Base-by-base conservation (phyloP, 371 early-diverging fungal species). In the Massospora cicadina region DNA sequence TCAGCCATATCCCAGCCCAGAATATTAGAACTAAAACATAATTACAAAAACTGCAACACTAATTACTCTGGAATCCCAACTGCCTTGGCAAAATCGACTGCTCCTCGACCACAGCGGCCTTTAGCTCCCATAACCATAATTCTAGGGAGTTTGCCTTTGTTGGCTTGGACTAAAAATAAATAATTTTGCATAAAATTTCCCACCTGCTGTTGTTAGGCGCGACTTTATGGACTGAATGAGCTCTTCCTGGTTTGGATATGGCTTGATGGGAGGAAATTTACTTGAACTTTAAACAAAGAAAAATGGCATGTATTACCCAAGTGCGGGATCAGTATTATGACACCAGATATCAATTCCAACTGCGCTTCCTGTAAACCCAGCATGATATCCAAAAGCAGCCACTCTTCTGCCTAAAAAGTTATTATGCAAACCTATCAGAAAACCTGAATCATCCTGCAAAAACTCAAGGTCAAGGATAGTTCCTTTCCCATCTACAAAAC, bases 101-200 rank as follows among this genome's bases (percentile, higher is more conserved):
- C 94, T 56, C 98, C 98, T 28, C 75, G 73, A 64, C 98, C 98
- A 74, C 98, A 97, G 43, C 98, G 88, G 60, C 98, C 98, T 55
- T 92, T 73, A 33, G 98, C 98, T 54, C 98, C 98, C 87, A 95
- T 93, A 2, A 97, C 93, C 89, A 97, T 89, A 23, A 97, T 82
- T 67, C 77, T 78, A 58, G 97, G 97, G 53, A 67, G 67, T 58
- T 79, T 70, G 58, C 87, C 85, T 63, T 77, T 75, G 69, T 82
- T 79, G 60, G 65, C 74, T 55, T 31, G 43, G 27, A 31, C 23
- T 43, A 43, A 64, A 30, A 54, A 21, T 23, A 13, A 65, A 30
- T 54, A 33, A 43, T 30, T 31, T 2, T 32, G 24, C 56, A 60
- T 17, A 31, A 33, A 67, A 21, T 10, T 54, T 68, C 69, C 68